These are phyloP conservation scores for Brasilioporus rufonigricans DNA, from an alignment of 768 basidiomycete genomes.

Conservation along the genomic window DNA sequence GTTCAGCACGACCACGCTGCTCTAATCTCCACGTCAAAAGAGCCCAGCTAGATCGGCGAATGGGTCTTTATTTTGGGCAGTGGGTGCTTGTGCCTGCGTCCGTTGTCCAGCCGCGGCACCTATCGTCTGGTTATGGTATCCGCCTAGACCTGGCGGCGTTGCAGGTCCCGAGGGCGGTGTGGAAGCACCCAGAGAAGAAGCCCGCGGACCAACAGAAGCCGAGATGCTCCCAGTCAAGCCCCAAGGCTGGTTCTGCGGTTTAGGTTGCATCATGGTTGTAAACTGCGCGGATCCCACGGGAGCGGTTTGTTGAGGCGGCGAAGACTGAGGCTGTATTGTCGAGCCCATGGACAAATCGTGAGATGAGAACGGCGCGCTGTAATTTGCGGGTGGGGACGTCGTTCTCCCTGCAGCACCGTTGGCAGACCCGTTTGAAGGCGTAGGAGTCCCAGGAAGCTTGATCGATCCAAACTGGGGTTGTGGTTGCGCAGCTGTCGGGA, in stretches of 20 bases:
- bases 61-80: conserved; percentile 61
- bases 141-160: conserved; percentile 10
- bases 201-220: not conserved
- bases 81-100: conserved; percentile 22
- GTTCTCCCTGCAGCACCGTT: conserved; percentile 12
- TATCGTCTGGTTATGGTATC: not conserved
- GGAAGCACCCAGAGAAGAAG: conserved; percentile 8
- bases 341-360: conserved; percentile 2
- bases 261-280: conserved; percentile 17
- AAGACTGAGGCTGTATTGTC: conserved; percentile 4
- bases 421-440: conserved; percentile 19
- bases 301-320: not conserved
- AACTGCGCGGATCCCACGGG: conserved; percentile 10
- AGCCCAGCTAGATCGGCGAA: conserved; percentile 80
- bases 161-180: conserved; percentile 14
- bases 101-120: conserved; percentile 15
- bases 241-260: conserved; percentile 11
- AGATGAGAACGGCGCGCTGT: conserved; percentile 2
- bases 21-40: conserved; percentile 43
- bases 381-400: conserved; percentile 13
- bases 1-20: not conserved
- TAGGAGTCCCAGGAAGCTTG: conserved; percentile 43
- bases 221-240: not conserved
- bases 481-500: conserved; percentile 13
- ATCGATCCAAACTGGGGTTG: conserved; percentile 37